Evolutionary conservation across 1,284 basidiomycete species (phyloP).

Genomic region (Leccinum cinnamomeum): DNA sequence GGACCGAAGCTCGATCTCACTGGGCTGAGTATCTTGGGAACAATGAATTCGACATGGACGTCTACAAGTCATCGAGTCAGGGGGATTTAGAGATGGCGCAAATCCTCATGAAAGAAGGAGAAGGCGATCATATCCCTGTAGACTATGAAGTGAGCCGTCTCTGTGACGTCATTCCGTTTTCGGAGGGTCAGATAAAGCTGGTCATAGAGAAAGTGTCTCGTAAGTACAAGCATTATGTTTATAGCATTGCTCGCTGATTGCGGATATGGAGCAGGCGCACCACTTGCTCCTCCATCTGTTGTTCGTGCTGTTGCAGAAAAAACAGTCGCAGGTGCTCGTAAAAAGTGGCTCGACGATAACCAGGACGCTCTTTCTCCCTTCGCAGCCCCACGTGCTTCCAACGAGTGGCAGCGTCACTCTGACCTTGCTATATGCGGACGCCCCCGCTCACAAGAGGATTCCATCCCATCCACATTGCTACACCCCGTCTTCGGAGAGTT

Average conservation of each 20-base stretch:
- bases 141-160: not conserved
- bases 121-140: not conserved
- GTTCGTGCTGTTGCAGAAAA: not conserved
- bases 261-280: not conserved
- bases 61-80: not conserved
- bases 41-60: fast-evolving
- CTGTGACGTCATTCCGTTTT: not conserved
- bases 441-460: no score
- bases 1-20: not conserved
- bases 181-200: not conserved
- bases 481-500: not conserved
- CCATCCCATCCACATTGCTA: not conserved
- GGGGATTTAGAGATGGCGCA: not conserved
- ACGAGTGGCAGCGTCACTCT: not conserved
- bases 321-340: not conserved
- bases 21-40: not conserved
- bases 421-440: no score
- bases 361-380: not conserved
- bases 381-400: not conserved
- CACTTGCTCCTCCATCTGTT: no score
- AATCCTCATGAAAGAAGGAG: not conserved
- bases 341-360: not conserved
- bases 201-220: not conserved
- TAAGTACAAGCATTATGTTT: not conserved
- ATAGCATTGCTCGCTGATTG: not conserved